phyloP scores from a whole-genome alignment of 352 stramenopile genomes.

The Elongisporangium prolatum region DNA sequence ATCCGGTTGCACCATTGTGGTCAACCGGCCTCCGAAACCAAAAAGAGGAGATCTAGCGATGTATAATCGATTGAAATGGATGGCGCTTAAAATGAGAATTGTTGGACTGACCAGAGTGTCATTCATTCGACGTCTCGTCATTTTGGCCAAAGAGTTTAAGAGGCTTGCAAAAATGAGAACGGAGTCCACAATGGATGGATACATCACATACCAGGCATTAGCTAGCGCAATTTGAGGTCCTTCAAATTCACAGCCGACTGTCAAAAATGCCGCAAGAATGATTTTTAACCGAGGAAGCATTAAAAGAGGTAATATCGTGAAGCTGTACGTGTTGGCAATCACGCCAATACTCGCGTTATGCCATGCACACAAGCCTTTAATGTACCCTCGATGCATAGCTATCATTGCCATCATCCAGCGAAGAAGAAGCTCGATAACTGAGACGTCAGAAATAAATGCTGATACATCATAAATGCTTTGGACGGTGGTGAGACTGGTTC shows the following conservation, averaged over 20 bases:
- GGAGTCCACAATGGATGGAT: conserved; percentile 21
- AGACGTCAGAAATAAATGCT: conserved; percentile 4
- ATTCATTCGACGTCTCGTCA: conserved; percentile 11
- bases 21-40: conserved; percentile 2
- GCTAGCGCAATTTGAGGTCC: conserved; percentile 11
- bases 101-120: conserved; percentile 21
- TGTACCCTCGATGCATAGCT: background rate
- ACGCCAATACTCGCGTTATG: conserved; percentile 9
- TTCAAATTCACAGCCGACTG: conserved; percentile 15
- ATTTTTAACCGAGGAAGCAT: conserved; percentile 16
- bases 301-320: conserved; percentile 12
- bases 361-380: conserved; percentile 2
- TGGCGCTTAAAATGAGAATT: conserved; percentile 10
- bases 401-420: conserved; percentile 5
- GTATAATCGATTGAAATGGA: conserved; percentile 8
- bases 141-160: conserved; percentile 10
- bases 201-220: conserved; percentile 26
- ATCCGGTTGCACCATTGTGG: conserved; percentile 5
- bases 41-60: background rate
- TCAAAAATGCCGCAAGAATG: conserved; percentile 21
- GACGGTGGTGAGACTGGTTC: background rate
- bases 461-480: conserved; percentile 1
- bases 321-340: conserved; percentile 9
- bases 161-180: conserved; percentile 21
- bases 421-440: background rate